Evolutionary conservation across 2,329 filamentous ascomycete genomes (phyloP).

Genomic region (Ceratocystiopsis brevicomis): DNA sequence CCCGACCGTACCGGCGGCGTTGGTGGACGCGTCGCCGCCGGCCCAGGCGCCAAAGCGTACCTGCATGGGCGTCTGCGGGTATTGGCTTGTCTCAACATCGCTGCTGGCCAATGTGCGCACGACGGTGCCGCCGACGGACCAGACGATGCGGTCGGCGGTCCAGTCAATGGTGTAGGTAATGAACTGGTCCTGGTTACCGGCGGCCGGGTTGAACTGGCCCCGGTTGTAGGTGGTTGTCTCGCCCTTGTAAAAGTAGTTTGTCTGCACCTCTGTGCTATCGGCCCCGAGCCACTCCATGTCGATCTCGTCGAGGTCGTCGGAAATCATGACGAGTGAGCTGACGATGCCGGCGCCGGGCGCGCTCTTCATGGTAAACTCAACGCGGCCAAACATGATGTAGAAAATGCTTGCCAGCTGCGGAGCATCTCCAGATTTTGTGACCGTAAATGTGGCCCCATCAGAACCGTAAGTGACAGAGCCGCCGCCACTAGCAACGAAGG

Average conservation of each 20-base stretch:
- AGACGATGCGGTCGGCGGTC: slow-evolving; percentile 69
- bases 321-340: slow-evolving; percentile 78
- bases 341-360: slow-evolving; percentile 84
- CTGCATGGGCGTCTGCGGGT: slow-evolving; percentile 90
- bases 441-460: slow-evolving; percentile 66
- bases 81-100: slow-evolving; percentile 53
- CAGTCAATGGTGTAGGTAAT: slow-evolving; percentile 86
- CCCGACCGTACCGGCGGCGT: slow-evolving; percentile 61
- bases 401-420: slow-evolving; percentile 78
- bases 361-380: slow-evolving; percentile 69
- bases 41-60: slow-evolving; percentile 85
- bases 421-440: slow-evolving; percentile 59
- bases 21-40: slow-evolving; percentile 59
- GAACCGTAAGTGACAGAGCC: slow-evolving; percentile 54
- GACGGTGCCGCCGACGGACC: slow-evolving; percentile 62
- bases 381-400: slow-evolving; percentile 97
- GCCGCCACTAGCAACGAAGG: slow-evolving; percentile 49
- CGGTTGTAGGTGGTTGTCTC: slow-evolving; percentile 72
- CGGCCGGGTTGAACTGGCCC: slow-evolving; percentile 56
- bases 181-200: slow-evolving; percentile 52
- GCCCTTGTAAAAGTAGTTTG: slow-evolving; percentile 94
- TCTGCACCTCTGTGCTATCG: slow-evolving; percentile 61
- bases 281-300: slow-evolving; percentile 93
- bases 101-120: slow-evolving; percentile 55
- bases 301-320: slow-evolving; percentile 85